Base-by-base conservation (phyloP, 1,139 yeast genomes). In the Lodderomyces metapsilosis region DNA sequence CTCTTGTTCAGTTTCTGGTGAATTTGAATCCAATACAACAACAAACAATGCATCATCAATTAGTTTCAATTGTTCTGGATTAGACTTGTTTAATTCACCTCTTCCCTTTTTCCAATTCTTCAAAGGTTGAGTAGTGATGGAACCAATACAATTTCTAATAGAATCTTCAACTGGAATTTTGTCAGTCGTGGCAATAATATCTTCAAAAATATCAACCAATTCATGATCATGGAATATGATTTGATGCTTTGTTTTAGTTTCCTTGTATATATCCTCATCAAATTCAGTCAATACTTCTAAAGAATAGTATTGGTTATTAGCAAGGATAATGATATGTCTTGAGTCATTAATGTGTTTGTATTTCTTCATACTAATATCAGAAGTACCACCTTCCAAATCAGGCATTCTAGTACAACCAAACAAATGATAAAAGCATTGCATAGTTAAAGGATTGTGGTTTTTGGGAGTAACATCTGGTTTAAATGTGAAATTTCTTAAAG, bases 381-480 rank as follows among this genome's bases (percentile, higher is more conserved):
- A 62, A 32, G 38, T 37, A 24, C 48, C 46, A 23, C 34, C 46
- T 21, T 68, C 61, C 47, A 38, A 30, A 35, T 69, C 71, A 0
- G 92, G 91, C 5, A 76, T 60, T 45, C 89, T 68, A 0, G 88
- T 76, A 5, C 88, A 74, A 9, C 88, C 88, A 59, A 85, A 84
- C 33, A 85, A 61, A 50, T 80, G 80, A 44, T 64, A 59, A 58
- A 82, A 84, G 34, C 89, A 82, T 35, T 68, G 67, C 91, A 84
- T 85, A 4, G 88, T 77, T 43, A 83, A 62, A 0, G 82, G 80
- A 21, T 62, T 66, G 1, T 71, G 68, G 36, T 69, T 68, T 41
- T 64, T 68, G 3, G 83, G 80, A 22, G 84, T 73, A 11, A 62
- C 41, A 57, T 84, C 94, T 0, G 83, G 78, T 39, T 74, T 69